Evolutionary conservation across 2,329 filamentous ascomycete genomes (phyloP), one percentile per base, ranked within the genome.

Genomic region (Botryosphaeria dothidea): DNA sequence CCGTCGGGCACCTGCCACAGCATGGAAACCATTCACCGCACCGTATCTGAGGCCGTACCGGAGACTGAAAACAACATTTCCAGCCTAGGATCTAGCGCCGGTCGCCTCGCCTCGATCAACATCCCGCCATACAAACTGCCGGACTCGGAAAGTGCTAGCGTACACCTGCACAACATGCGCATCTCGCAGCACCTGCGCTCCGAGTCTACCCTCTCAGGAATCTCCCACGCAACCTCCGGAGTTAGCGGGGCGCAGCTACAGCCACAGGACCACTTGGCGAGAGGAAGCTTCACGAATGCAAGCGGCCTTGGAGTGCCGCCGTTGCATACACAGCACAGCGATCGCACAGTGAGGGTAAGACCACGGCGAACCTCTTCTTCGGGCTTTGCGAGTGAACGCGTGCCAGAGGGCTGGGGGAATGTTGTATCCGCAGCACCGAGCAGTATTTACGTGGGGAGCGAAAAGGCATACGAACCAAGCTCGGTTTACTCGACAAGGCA

Each of bases 171-270:
- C 57, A 77, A 73, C 34, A 81, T 81, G 79, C 74, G 77, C 13
- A 81, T 82, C 29, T 80, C 78, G 2, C 76, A 80, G 58, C 79
- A 81, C 68, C 70, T 82, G 15, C 78, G 80, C 6, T 80, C 78
- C 6, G 74, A 75, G 17, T 58, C 51, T 15, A 54, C 49, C 11
- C n/a, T 56, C 5, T 60, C 56, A 7, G 23, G 36, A 15, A 6
- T 31, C 17, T 58, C 54, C 4, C 15, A 6, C 19, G 13, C 56
- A 11, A 31, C 41, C 2, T 46, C 41, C 3, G 49, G 27, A 15
- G 29, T 9, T 6, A 7, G 11, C 5, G 25, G 31, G 19, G 4
- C 8, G n/a, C 49, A 52, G 17, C 17, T 17, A 4, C 25, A 46
- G 38, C 25, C 11, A 11, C 56, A 15, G 9, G 8, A 17, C 3